Percentiles rank a stretch among this genome's conserved stretches.
phyloP scores from a whole-genome alignment of 75 land plant species.

The Cryptomeria japonica region DNA sequence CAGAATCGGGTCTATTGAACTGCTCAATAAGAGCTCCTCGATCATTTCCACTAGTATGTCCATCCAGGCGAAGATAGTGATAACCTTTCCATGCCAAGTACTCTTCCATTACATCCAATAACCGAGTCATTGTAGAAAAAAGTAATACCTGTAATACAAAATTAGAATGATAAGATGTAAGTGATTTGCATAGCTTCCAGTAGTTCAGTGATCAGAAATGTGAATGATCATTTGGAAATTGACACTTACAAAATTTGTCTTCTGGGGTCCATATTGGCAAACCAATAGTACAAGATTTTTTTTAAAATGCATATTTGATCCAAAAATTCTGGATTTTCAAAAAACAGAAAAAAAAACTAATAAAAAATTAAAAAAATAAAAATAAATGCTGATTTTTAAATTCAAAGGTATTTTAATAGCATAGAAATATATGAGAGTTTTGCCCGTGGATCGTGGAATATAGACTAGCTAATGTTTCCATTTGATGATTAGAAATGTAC shows the following conservation, averaged over 20 bases:
- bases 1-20: conserved; percentile 84
- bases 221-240: background rate
- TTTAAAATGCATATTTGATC: too few relatives aligned
- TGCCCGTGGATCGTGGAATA: too few relatives aligned
- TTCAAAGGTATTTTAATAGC: too few relatives aligned
- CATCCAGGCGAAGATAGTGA: conserved; percentile 92
- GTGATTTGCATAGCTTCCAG: background rate
- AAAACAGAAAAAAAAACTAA: too few relatives aligned
- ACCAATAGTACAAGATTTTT: too few relatives aligned
- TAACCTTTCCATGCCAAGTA: conserved; percentile 83
- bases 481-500: too few relatives aligned
- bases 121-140: conserved; percentile 98
- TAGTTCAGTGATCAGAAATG: background rate
- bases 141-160: conserved; percentile 71
- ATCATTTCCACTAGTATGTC: conserved; percentile 92
- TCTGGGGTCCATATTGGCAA: too few relatives aligned
- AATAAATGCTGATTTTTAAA: too few relatives aligned
- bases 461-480: too few relatives aligned
- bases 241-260: background rate
- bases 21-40: conserved; percentile 93
- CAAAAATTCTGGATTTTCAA: too few relatives aligned
- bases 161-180: background rate
- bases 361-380: too few relatives aligned
- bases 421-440: too few relatives aligned
- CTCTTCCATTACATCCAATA: conserved; percentile 98